Percentiles rank a stretch among this genome's conserved stretches.
Conservation (phyloP, 208 protist genomes). For the Trypanosoma rangeli region DNA sequence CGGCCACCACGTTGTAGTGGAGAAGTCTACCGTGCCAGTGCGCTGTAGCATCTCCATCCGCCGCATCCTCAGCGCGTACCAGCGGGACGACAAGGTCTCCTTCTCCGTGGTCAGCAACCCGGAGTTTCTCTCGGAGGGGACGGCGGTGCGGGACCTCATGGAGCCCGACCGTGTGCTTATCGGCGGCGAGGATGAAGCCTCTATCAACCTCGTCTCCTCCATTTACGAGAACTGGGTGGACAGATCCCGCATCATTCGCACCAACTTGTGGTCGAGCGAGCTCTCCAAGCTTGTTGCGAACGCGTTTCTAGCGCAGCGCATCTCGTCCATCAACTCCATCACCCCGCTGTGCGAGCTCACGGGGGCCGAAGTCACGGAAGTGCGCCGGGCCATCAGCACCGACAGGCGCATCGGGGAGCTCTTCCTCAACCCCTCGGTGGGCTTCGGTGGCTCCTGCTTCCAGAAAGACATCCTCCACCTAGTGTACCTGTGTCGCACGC, state of each 20-base stretch:
- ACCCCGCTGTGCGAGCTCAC: conserved; percentile 92
- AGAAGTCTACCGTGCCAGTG: conserved; percentile 95
- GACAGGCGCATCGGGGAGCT: conserved; percentile 93
- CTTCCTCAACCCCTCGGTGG: conserved; percentile 93
- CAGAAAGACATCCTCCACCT: conserved; percentile 98
- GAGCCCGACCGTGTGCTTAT: conserved; percentile 97
- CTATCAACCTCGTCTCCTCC: conserved; percentile 54
- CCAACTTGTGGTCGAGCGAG: conserved; percentile 97
- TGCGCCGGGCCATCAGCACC: conserved; percentile 67
- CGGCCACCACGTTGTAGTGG: conserved; percentile 90
- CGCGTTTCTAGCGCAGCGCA: conserved; percentile 97
- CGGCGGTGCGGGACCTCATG: conserved; percentile 85
- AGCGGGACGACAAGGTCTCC: conserved; percentile 26
- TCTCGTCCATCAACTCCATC: conserved; percentile 97
- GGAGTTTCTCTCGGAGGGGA: conserved; percentile 97
- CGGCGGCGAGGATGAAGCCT: conserved; percentile 72
- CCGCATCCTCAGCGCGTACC: conserved; percentile 37
- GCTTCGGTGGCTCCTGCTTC: conserved; percentile 96
- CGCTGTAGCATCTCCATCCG: conserved; percentile 42
- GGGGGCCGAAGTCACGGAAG: conserved; percentile 86
- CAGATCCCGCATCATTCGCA: conserved; percentile 87
- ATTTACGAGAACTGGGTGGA: conserved; percentile 94
- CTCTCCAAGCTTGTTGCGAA: conserved; percentile 98
- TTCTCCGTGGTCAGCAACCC: conserved; percentile 97
- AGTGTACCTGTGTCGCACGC: conserved; percentile 94